Percentiles rank a stretch among this genome's conserved stretches.
phyloP scores from a whole-genome alignment of 192 early-diverging fungal species.

The Rhizophlyctis rosea region DNA sequence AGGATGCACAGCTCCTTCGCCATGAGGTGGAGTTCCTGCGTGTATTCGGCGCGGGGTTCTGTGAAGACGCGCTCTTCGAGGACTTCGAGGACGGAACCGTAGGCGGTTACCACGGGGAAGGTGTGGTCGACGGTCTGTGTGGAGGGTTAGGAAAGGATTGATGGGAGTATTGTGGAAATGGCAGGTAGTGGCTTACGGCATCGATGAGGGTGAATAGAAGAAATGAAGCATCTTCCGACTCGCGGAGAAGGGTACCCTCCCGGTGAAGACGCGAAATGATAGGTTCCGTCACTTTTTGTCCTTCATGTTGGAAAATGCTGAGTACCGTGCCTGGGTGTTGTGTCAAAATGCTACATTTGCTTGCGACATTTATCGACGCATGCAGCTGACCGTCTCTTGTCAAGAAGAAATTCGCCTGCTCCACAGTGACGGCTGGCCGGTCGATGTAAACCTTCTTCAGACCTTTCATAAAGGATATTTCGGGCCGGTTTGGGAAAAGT shows the following conservation, averaged over 20 bases:
- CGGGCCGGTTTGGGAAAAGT: constrained; percentile 12
- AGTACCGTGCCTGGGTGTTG: constrained; percentile 30
- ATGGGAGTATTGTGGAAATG: no score
- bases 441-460: not conserved
- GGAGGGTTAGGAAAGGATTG: no score
- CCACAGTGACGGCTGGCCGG: constrained; percentile 18
- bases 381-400: constrained; percentile 20
- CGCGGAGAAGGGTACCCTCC: constrained; percentile 21
- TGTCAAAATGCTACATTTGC: no score
- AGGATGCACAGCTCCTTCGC: constrained; percentile 31
- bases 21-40: constrained; percentile 33
- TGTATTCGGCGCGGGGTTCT: constrained; percentile 24
- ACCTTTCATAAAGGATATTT: no score
- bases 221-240: constrained; percentile 31
- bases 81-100: constrained; percentile 11
- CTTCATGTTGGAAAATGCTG: constrained; percentile 33
- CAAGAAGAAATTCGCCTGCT: constrained; percentile 34
- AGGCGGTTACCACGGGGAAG: constrained; percentile 31
- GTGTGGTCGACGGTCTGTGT: constrained; percentile 28
- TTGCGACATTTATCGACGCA: no score
- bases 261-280: constrained; percentile 20
- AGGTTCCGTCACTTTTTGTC: constrained; percentile 6
- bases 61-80: constrained; percentile 22
- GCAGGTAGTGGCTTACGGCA: constrained; percentile 15
- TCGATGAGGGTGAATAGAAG: constrained; percentile 35